Evolutionary conservation across 345 rosid genomes (phyloP).

Genomic region (Aquilaria malaccensis): DNA sequence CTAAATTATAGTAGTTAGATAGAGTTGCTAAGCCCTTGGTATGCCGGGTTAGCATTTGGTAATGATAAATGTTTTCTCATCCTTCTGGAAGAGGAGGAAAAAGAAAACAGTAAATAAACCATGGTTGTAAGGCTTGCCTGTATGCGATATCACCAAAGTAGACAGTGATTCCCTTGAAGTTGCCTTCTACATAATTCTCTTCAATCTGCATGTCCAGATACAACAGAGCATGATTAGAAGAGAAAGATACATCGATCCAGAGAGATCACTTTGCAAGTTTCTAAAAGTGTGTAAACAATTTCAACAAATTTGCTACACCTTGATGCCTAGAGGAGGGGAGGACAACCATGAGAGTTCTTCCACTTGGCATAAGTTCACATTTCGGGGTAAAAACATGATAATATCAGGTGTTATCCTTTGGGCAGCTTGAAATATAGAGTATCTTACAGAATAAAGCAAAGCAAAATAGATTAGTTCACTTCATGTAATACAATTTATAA

Average conservation of each 20-base stretch:
- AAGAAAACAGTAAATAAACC: too few species aligned
- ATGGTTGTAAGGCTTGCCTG: background rate
- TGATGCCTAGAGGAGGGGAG: constrained; percentile 25
- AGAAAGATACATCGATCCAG: background rate
- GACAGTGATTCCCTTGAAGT: constrained; percentile 22
- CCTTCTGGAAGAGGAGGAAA: too few species aligned
- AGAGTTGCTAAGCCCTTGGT: too few species aligned
- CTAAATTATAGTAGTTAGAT: too few species aligned
- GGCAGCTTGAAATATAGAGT: constrained; percentile 23
- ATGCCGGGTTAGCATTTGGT: too few species aligned
- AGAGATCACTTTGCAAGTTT: too few species aligned
- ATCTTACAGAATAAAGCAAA: constrained; percentile 9
- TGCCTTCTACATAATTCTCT: constrained; percentile 20
- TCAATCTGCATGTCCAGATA: constrained; percentile 16
- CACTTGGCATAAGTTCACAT: constrained; percentile 22
- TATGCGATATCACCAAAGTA: constrained; percentile 16
- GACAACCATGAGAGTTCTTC: constrained; percentile 30
- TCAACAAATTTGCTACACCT: constrained; percentile 11
- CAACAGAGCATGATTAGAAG: background rate
- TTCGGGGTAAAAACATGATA: constrained; percentile 25
- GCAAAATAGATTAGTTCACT: background rate
- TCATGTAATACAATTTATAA: background rate
- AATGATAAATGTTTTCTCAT: too few species aligned
- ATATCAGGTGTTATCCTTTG: constrained; percentile 19
- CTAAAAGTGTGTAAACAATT: background rate